Percentiles rank a stretch among this genome's conserved stretches.
Conservation (phyloP, 2,329 filamentous ascomycete genomes). For the Oidium heveae region DNA sequence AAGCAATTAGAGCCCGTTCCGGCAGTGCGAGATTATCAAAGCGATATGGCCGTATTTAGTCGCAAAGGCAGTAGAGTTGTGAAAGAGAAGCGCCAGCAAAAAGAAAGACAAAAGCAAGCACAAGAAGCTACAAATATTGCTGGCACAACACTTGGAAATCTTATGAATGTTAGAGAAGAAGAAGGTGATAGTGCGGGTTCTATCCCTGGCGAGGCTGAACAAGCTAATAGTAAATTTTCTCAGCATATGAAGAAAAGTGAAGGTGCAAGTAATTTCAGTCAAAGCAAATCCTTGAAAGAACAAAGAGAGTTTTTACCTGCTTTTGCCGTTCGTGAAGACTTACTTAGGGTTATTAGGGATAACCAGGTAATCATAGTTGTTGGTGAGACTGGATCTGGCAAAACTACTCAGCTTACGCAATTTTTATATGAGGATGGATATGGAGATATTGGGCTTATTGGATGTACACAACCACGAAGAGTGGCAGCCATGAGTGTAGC, state of each 20-base stretch:
- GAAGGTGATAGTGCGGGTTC: slow-evolving; percentile 76
- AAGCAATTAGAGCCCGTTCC: slow-evolving; percentile 91
- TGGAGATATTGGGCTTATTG: slow-evolving; percentile 66
- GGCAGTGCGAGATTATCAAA: slow-evolving; percentile 78
- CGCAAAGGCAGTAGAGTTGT: slow-evolving; percentile 86
- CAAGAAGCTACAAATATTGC: slow-evolving; percentile 85
- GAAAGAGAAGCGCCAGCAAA: slow-evolving; percentile 70
- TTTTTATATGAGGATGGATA: slow-evolving; percentile 94
- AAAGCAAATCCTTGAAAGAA: slow-evolving; percentile 70
- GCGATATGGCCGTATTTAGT: slow-evolving; percentile 96
- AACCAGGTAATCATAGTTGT: slow-evolving; percentile 96
- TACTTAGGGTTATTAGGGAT: slow-evolving; percentile 75
- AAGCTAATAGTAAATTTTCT: slow-evolving; percentile 54
- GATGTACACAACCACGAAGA: slow-evolving; percentile 84
- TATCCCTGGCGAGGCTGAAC: slow-evolving; percentile 40
- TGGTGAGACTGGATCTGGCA: slow-evolving; percentile 89
- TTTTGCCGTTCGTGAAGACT: slow-evolving; percentile 84
- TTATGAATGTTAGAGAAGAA: slow-evolving; percentile 88
- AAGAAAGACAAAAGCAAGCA: slow-evolving; percentile 79
- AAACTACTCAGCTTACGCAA: slow-evolving; percentile 91
- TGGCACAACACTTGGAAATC: slow-evolving; percentile 74
- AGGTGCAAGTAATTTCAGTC: slow-evolving; percentile 74
- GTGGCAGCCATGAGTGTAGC: slow-evolving; percentile 98
- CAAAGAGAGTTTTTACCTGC: slow-evolving; percentile 85
- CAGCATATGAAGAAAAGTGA: slow-evolving; percentile 73